Evolutionary conservation across 805 yeast species (phyloP).

Genomic region (Metschnikowia lochheadii): DNA sequence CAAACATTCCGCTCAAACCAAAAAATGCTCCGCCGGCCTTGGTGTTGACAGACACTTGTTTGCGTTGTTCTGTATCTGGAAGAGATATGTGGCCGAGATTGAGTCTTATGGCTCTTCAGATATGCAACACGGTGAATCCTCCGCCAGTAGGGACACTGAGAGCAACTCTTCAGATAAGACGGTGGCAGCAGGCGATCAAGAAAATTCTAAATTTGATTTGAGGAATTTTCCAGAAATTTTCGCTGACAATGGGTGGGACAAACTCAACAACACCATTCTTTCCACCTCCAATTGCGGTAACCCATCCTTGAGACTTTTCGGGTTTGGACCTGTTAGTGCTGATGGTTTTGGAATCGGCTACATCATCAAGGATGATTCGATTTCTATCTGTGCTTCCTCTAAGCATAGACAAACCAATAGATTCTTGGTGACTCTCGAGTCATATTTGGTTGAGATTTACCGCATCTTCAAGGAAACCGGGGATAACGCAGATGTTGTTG

Average conservation of each 20-base stretch:
- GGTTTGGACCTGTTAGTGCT: constrained; percentile 57
- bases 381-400: constrained; percentile 52
- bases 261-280: constrained; percentile 70
- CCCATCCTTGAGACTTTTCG: constrained; percentile 54
- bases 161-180: constrained; percentile 29
- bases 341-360: constrained; percentile 58
- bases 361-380: constrained; percentile 48
- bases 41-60: constrained; percentile 93
- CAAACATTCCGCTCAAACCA: constrained; percentile 65
- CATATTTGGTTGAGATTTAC: constrained; percentile 46
- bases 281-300: constrained; percentile 57
- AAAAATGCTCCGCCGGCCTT: constrained; percentile 64
- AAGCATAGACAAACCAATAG: constrained; percentile 59
- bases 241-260: constrained; percentile 86
- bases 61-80: constrained; percentile 87
- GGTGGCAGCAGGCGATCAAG: constrained; percentile 21
- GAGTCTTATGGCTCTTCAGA: constrained; percentile 5
- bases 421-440: constrained; percentile 49
- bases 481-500: constrained; percentile 13
- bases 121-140: constrained; percentile 11
- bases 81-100: constrained; percentile 45
- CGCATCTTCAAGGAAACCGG: constrained; percentile 27
- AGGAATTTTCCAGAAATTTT: constrained; percentile 64
- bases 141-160: constrained; percentile 7
- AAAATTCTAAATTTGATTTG: constrained; percentile 17